Evolutionary conservation across 208 protist genomes (phyloP).

Genomic region (Leishmania aethiopica): DNA sequence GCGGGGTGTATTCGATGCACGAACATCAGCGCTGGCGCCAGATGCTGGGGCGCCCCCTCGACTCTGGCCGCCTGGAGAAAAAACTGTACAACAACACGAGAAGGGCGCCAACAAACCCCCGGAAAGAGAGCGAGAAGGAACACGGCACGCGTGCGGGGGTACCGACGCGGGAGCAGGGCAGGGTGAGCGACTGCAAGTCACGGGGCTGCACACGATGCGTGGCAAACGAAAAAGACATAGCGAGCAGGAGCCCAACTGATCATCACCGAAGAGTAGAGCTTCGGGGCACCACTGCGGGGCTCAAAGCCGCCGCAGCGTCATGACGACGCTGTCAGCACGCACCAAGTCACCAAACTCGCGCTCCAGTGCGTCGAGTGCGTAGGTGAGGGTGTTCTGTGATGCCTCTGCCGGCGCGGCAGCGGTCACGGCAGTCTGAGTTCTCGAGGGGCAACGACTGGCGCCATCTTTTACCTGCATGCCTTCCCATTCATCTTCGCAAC

Average conservation of each 20-base stretch:
- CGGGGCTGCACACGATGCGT: not conserved
- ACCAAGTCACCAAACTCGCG: conserved; percentile 6
- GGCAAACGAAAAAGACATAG: not conserved
- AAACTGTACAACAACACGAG: not conserved
- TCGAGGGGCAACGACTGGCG: not conserved
- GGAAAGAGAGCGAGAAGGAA: not conserved
- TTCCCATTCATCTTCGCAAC: conserved; percentile 12
- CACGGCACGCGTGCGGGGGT: not conserved
- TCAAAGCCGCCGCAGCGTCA: conserved; percentile 27
- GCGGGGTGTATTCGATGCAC: not conserved
- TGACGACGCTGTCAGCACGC: conserved; percentile 14
- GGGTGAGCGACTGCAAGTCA: not conserved
- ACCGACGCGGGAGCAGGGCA: not conserved
- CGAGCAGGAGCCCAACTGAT: not conserved
- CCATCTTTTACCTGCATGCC: conserved; percentile 4
- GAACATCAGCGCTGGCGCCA: not conserved
- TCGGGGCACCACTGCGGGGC: not conserved
- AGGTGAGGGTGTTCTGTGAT: conserved; percentile 4
- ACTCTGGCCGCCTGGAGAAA: not conserved
- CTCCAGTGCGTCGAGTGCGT: conserved; percentile 25
- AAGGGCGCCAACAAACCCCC: not conserved
- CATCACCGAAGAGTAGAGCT: not conserved
- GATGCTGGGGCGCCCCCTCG: not conserved
- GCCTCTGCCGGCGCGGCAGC: not conserved
- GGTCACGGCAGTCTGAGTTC: not conserved